Evolutionary conservation across 129 eudicot genomes (phyloP).

Genomic region (Ambrosia artemisiifolia): DNA sequence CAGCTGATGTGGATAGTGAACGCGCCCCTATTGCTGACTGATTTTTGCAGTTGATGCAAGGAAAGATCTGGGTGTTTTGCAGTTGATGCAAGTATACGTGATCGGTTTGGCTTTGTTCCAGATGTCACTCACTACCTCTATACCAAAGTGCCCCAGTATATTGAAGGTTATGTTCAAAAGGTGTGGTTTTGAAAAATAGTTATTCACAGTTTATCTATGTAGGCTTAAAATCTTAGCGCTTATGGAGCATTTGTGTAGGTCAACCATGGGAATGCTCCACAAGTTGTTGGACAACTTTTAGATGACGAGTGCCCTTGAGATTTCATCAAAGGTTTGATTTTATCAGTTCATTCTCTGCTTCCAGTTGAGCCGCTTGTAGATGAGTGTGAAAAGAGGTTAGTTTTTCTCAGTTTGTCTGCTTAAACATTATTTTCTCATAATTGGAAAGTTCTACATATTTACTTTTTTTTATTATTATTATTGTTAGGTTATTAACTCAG

Average conservation of each 20-base stretch:
- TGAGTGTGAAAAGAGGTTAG: slow-evolving; percentile 92
- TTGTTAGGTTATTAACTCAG: slow-evolving; percentile 64
- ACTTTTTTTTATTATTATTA: too few species aligned
- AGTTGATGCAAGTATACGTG: slow-evolving; percentile 91
- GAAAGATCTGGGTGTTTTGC: too few species aligned
- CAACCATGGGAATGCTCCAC: slow-evolving; percentile 93
- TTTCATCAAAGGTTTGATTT: slow-evolving; percentile 89
- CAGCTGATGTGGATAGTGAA: too few species aligned
- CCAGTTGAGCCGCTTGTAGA: slow-evolving; percentile 98
- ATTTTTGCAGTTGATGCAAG: too few species aligned
- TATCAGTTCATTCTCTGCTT: slow-evolving; percentile 94
- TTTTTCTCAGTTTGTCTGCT: background rate
- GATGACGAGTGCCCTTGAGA: slow-evolving; percentile 99
- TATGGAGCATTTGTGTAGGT: slow-evolving; percentile 47
- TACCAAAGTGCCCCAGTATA: slow-evolving; percentile 94
- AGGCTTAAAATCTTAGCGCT: too few species aligned
- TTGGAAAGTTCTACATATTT: too few species aligned
- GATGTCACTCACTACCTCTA: slow-evolving; percentile 96
- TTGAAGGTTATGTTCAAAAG: slow-evolving; percentile 99
- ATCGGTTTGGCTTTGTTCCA: slow-evolving; percentile 91
- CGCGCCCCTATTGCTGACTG: too few species aligned
- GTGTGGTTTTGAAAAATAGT: slow-evolving; percentile 32
- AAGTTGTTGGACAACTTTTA: slow-evolving; percentile 92
- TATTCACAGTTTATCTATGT: too few species aligned
- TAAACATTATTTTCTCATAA: too few species aligned